Percentiles rank a stretch among this genome's conserved stretches.
Conservation (phyloP, 164 flowering plant species). For the Annona cherimola region DNA sequence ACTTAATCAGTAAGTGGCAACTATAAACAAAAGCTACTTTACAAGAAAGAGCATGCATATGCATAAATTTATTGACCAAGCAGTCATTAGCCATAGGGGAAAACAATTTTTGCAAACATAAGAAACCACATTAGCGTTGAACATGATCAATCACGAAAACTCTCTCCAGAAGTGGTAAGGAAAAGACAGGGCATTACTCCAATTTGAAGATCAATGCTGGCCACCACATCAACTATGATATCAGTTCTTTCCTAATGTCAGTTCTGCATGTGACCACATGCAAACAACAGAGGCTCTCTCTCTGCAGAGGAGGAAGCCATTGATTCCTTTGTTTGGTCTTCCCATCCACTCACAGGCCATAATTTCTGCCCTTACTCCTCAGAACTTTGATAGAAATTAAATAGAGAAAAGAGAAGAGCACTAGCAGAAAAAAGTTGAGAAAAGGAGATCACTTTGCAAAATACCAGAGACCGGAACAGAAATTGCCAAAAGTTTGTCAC, state of each 20-base stretch:
- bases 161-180: too few species aligned
- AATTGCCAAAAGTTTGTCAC: neutral
- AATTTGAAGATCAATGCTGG: too few species aligned
- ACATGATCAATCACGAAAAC: too few species aligned
- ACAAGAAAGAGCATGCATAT: neutral
- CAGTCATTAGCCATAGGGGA: too few species aligned
- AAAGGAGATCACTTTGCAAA: neutral
- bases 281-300: neutral
- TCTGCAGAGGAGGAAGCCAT: neutral
- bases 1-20: constrained; percentile 2
- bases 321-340: neutral
- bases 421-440: neutral
- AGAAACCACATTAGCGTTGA: too few species aligned
- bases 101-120: too few species aligned
- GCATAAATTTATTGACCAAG: neutral
- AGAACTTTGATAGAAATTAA: too few species aligned
- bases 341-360: neutral
- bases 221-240: too few species aligned
- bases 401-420: neutral
- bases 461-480: neutral
- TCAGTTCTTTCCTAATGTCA: too few species aligned
- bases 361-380: neutral
- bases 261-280: neutral
- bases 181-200: too few species aligned
- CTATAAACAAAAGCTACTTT: neutral